A percentile compares a stretch with the other conserved stretches of the same genome.
Evolutionary conservation across 75 land plant species (phyloP).

Genomic region (Cryptomeria japonica): DNA sequence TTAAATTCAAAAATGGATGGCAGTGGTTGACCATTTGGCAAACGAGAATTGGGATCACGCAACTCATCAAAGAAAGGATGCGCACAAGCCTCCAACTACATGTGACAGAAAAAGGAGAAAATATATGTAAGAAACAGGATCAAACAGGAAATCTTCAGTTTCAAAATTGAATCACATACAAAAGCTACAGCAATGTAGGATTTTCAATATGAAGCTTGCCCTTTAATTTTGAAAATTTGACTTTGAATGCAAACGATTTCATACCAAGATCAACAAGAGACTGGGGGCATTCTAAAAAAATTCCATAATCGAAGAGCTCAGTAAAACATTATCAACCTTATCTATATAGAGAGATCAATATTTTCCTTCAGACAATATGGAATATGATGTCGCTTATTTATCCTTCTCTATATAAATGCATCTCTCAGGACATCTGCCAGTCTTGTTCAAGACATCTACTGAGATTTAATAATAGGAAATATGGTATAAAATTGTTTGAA

Average conservation of each 20-base stretch:
- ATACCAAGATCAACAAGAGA: not conserved
- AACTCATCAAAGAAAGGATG: constrained; percentile 81
- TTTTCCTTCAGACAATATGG: not conserved
- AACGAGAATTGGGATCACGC: constrained; percentile 59
- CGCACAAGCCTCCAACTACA: constrained; percentile 82
- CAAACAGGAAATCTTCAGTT: not conserved
- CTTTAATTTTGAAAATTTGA: not conserved
- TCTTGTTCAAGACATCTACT: not conserved
- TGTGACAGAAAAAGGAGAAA: not conserved
- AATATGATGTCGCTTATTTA: not conserved
- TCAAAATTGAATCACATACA: not conserved
- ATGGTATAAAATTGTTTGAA: not conserved
- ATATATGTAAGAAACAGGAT: not conserved
- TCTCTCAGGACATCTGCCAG: not conserved
- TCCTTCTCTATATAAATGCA: not conserved
- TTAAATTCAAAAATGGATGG: constrained; percentile 80
- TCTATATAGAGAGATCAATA: not conserved
- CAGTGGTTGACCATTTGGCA: constrained; percentile 63
- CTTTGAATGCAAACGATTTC: not conserved
- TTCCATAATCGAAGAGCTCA: not conserved
- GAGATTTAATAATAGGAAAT: not conserved
- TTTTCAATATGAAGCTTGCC: not conserved
- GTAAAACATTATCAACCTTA: not conserved
- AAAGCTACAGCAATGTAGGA: not conserved
- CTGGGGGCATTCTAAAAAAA: not conserved